Conservation (phyloP, 352 stramenopile species). For the Globisporangium parvum region DNA sequence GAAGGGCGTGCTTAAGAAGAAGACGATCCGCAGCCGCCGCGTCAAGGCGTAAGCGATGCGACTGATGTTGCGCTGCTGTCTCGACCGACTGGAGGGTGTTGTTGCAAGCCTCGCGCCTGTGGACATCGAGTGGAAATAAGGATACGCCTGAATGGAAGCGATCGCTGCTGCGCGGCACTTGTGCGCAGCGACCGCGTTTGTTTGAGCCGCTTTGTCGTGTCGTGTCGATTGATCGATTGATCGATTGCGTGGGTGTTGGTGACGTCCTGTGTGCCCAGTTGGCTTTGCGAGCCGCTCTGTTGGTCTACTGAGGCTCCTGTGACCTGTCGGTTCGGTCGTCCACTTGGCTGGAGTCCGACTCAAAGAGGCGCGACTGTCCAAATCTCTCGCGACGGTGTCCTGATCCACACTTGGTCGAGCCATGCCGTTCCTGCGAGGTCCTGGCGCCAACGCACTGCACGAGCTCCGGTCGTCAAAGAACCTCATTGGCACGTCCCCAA, state of each 20-base stretch:
- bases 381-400: no score
- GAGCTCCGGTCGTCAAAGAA: conserved; percentile 60
- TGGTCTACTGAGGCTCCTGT: not conserved
- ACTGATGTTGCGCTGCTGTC: not conserved
- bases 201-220: conserved; percentile 4
- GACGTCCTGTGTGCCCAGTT: not conserved
- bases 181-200: conserved; percentile 11
- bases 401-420: no score
- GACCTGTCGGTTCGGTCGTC: no score
- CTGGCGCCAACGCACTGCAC: conserved; percentile 1
- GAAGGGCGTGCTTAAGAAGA: conserved; percentile 85
- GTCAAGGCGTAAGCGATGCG: conserved; percentile 52
- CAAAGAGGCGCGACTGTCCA: not conserved
- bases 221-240: not conserved
- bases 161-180: not conserved
- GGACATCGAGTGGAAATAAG: conserved; percentile 10
- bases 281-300: not conserved
- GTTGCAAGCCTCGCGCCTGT: not conserved
- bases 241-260: not conserved
- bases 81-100: conserved; percentile 3
- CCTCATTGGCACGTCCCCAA: conserved; percentile 35
- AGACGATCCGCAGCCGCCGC: conserved; percentile 77
- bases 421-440: conserved; percentile 41
- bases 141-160: conserved; percentile 3
- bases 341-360: no score